A percentile compares a stretch with the other conserved stretches of the same genome.
phyloP scores from a whole-genome alignment of 2,329 filamentous ascomycete species.

The Microdochium trichocladiopsis region DNA sequence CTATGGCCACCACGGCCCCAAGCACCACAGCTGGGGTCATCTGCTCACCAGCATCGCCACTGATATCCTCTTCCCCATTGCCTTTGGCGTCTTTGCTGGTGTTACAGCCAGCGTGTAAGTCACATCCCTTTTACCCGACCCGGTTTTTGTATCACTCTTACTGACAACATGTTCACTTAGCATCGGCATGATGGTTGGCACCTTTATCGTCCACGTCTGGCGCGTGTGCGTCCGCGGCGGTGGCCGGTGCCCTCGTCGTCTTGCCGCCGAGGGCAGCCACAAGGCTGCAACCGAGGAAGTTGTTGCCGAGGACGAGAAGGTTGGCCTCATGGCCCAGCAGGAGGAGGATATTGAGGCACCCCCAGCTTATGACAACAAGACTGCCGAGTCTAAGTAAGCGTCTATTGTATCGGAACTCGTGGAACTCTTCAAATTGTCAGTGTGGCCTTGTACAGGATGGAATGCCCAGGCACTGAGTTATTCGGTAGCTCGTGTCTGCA shows the following conservation, averaged over 20 bases:
- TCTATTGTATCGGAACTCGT: background rate
- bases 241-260: slow-evolving; percentile 20
- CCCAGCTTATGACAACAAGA: slow-evolving; percentile 19
- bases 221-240: slow-evolving; percentile 41
- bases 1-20: slow-evolving; percentile 13
- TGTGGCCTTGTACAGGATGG: too few species aligned
- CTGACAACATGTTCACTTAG: slow-evolving; percentile 17
- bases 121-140: background rate
- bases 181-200: slow-evolving; percentile 60
- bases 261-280: slow-evolving; percentile 19
- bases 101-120: slow-evolving; percentile 58
- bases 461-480: too few species aligned
- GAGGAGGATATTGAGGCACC: slow-evolving; percentile 19
- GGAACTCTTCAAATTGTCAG: too few species aligned
- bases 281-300: slow-evolving; percentile 30
- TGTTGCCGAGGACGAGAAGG: slow-evolving; percentile 39
- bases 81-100: slow-evolving; percentile 63
- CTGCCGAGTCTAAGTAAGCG: slow-evolving; percentile 9
- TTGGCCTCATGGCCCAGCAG: slow-evolving; percentile 35
- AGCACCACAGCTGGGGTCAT: slow-evolving; percentile 31
- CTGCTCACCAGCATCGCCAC: slow-evolving; percentile 49
- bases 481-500: too few species aligned
- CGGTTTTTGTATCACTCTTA: slow-evolving; percentile 15
- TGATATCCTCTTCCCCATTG: slow-evolving; percentile 59
- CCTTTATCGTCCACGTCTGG: slow-evolving; percentile 52